A percentile compares a stretch with the other conserved stretches of the same genome.
Evolutionary conservation across 306 rosid species (phyloP).

Genomic region (Pyrus betulifolia): DNA sequence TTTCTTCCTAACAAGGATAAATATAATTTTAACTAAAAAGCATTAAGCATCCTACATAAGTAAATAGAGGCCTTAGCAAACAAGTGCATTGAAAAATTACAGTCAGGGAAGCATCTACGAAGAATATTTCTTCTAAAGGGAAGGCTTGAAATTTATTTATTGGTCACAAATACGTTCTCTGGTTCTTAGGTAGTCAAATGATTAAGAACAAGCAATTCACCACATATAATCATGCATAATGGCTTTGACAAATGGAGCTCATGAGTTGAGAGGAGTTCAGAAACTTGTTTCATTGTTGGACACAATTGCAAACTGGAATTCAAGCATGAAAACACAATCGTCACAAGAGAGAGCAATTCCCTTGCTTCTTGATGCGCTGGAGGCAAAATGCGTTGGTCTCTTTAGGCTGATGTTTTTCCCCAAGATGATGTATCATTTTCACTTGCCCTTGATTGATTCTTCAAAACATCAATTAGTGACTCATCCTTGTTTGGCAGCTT

Average conservation of each 20-base stretch:
- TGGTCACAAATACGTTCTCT: background rate
- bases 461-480: too few relatives aligned
- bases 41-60: too few relatives aligned
- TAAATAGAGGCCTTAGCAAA: too few relatives aligned
- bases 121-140: background rate
- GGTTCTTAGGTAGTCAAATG: background rate
- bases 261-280: background rate
- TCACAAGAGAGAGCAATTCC: background rate
- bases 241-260: background rate
- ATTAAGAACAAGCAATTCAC: background rate
- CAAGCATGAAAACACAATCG: background rate
- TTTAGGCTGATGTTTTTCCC: too few relatives aligned
- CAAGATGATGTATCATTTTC: too few relatives aligned
- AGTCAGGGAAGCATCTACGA: background rate
- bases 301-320: background rate
- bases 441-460: too few relatives aligned
- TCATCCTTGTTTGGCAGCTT: too few relatives aligned
- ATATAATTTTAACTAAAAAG: too few relatives aligned
- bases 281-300: constrained; percentile 7
- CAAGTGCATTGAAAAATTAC: background rate
- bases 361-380: background rate
- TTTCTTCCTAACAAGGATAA: too few relatives aligned
- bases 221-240: background rate
- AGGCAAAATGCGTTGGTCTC: constrained; percentile 3
- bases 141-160: background rate